These are phyloP conservation scores for Chalciporus pseudorubinellus DNA, from an alignment of 768 basidiomycete genomes.

Conservation along the genomic window DNA sequence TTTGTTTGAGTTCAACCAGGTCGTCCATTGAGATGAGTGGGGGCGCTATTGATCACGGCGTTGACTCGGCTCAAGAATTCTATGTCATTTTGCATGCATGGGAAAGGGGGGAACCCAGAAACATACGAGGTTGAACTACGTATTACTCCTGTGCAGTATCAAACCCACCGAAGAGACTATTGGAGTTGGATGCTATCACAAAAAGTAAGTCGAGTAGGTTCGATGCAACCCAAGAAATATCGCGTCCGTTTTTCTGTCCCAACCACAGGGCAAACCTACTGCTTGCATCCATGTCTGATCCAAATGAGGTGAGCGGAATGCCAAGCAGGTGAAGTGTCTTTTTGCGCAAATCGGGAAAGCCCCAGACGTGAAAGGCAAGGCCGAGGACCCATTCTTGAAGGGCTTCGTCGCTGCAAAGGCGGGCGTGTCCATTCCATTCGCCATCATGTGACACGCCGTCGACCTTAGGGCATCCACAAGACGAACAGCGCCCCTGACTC, in stretches of 20 bases:
- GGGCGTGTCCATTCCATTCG: background rate
- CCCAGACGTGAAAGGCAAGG: background rate
- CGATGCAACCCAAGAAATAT: background rate
- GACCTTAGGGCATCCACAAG: background rate
- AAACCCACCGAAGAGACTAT: background rate
- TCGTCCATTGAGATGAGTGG: no score
- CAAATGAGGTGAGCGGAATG: background rate
- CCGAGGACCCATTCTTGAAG: background rate
- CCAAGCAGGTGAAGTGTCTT: no score
- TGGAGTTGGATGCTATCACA: background rate
- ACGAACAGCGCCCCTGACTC: background rate
- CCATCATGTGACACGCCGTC: background rate
- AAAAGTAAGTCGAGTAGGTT: background rate
- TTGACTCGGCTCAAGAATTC: no score
- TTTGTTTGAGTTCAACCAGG: no score
- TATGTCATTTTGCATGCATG: no score
- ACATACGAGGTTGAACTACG: no score
- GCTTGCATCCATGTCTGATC: background rate
- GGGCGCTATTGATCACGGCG: no score
- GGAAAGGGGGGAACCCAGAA: no score
- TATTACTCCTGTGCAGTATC: no score
- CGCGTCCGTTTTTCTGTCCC: background rate
- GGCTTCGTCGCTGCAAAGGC: background rate
- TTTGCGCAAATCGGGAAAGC: background rate
- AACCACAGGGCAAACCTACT: background rate